These are phyloP conservation scores for Solanum peruvianum DNA, from an alignment of 257 asterid species.

Conservation along the genomic window DNA sequence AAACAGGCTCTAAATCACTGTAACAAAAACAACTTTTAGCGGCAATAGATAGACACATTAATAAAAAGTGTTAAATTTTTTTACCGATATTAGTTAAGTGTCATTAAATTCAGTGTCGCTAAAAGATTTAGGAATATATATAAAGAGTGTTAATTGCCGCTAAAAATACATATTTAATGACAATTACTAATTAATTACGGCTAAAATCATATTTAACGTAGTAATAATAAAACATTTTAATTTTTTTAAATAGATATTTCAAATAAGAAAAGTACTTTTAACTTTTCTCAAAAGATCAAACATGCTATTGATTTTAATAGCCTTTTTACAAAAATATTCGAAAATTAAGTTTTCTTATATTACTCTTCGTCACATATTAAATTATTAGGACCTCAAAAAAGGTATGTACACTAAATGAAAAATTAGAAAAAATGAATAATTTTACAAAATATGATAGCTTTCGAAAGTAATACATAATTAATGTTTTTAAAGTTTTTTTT, in stretches of 20 bases:
- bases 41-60: rapidly evolving
- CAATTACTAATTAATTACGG: no score
- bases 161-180: no score
- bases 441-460: neutral
- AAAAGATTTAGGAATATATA: no score
- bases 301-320: neutral
- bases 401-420: neutral
- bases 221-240: neutral
- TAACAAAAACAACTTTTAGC: no score
- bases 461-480: neutral
- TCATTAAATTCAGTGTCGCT: no score
- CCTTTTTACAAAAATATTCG: neutral
- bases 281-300: neutral
- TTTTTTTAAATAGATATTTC: neutral
- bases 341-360: neutral
- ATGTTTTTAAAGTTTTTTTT: neutral
- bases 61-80: no score
- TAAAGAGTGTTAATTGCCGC: no score
- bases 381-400: neutral
- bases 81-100: no score
- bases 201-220: no score
- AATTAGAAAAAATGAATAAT: neutral
- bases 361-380: neutral
- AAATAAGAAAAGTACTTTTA: neutral
- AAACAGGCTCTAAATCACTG: no score